Percentiles rank a stretch among this genome's conserved stretches.
Conservation (phyloP, 306 rosid species). For the Pyrus communis region DNA sequence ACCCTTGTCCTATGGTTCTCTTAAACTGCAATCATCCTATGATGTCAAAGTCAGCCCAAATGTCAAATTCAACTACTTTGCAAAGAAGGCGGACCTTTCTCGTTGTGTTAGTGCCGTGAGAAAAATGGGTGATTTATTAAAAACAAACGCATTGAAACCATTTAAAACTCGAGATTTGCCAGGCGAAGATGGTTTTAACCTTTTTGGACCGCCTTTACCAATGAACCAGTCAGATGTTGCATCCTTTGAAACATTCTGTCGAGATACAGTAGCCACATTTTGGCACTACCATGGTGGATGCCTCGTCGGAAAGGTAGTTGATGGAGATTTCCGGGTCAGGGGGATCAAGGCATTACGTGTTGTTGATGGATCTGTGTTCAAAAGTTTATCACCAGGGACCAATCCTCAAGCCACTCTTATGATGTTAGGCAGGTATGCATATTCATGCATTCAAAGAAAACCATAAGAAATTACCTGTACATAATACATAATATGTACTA, state of each 20-base stretch:
- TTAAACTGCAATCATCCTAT: not conserved
- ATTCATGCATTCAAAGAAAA: too few species aligned
- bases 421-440: not conserved
- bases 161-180: not conserved
- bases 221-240: not conserved
- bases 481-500: too few species aligned
- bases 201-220: not conserved
- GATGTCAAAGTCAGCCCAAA: conserved; percentile 1
- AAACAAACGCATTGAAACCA: not conserved
- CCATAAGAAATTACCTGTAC: too few species aligned
- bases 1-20: not conserved
- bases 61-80: conserved; percentile 5
- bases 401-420: not conserved
- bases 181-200: not conserved
- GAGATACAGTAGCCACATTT: not conserved
- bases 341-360: not conserved
- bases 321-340: not conserved
- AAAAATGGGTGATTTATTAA: not conserved
- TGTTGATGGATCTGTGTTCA: not conserved
- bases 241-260: not conserved
- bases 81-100: not conserved
- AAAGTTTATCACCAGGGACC: not conserved
- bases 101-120: not conserved
- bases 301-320: not conserved
- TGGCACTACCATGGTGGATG: not conserved